Conservation (phyloP, 352 stramenopile genomes). For the Pythium oligandrum region DNA sequence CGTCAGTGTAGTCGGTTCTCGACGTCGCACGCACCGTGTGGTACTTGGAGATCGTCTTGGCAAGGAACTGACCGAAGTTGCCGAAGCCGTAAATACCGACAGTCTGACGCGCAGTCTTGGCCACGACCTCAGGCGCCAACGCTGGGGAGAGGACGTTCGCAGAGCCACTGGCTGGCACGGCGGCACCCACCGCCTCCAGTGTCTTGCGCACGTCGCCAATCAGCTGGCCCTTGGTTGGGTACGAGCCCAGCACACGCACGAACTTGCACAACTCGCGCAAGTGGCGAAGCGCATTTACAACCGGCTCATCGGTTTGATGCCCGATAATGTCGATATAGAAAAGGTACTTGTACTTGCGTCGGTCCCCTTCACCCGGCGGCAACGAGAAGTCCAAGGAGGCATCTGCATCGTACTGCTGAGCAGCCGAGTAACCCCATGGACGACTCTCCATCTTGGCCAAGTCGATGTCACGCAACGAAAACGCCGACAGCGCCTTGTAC, state of each 20-base stretch:
- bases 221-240: slow-evolving; percentile 67
- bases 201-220: slow-evolving; percentile 48
- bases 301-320: slow-evolving; percentile 53
- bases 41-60: slow-evolving; percentile 92
- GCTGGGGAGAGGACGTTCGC: slow-evolving; percentile 3
- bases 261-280: slow-evolving; percentile 82
- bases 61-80: slow-evolving; percentile 98
- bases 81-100: slow-evolving; percentile 97
- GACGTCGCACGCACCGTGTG: slow-evolving; percentile 85
- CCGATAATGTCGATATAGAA: slow-evolving; percentile 75
- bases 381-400: slow-evolving; percentile 29
- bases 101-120: slow-evolving; percentile 58
- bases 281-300: slow-evolving; percentile 72
- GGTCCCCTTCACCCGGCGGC: slow-evolving; percentile 18
- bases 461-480: slow-evolving; percentile 59
- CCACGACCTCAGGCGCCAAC: neutral
- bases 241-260: slow-evolving; percentile 82
- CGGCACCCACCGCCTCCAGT: slow-evolving; percentile 46
- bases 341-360: slow-evolving; percentile 71
- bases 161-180: slow-evolving; percentile 9
- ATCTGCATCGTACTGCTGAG: slow-evolving; percentile 32
- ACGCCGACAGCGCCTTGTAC: slow-evolving; percentile 55
- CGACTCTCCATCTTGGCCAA: slow-evolving; percentile 74
- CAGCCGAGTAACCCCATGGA: slow-evolving; percentile 51
- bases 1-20: slow-evolving; percentile 77